Conservation (phyloP, 805 yeast genomes). For the Candida sonorensis region DNA sequence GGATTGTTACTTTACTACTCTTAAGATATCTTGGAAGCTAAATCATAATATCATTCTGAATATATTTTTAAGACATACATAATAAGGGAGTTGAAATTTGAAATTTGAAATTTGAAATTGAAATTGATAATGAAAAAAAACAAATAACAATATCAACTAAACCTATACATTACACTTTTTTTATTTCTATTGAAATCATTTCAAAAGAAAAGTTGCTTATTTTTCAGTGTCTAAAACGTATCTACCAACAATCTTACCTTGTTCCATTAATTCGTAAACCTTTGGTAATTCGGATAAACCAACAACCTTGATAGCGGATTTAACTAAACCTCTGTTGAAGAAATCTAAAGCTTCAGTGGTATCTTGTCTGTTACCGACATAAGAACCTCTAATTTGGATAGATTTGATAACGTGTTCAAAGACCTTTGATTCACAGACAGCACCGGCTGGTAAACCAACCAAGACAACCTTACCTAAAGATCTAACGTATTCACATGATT, state of each 20-base stretch:
- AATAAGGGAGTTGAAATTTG: too few relatives aligned
- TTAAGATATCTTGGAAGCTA: too few relatives aligned
- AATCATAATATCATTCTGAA: too few relatives aligned
- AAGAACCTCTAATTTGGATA: slow-evolving; percentile 48
- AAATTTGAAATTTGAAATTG: too few relatives aligned
- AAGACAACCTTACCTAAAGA: slow-evolving; percentile 53
- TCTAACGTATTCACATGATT: slow-evolving; percentile 35
- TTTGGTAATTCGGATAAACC: slow-evolving; percentile 43
- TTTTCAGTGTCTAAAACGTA: slow-evolving; percentile 52
- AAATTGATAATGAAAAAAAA: too few relatives aligned
- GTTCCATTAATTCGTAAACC: slow-evolving; percentile 49
- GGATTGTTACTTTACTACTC: too few relatives aligned
- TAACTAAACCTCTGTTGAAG: slow-evolving; percentile 44
- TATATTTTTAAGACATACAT: too few relatives aligned
- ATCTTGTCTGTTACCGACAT: slow-evolving; percentile 57
- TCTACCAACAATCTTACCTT: slow-evolving; percentile 58
- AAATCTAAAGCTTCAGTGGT: slow-evolving; percentile 52
- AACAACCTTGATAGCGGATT: slow-evolving; percentile 48
- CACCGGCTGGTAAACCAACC: slow-evolving; percentile 60
- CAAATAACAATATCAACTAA: too few relatives aligned
- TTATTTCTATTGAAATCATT: too few relatives aligned
- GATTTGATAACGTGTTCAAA: slow-evolving; percentile 51
- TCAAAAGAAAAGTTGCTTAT: slow-evolving; percentile 9
- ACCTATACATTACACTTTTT: too few relatives aligned
- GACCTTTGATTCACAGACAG: slow-evolving; percentile 44